Conservation (phyloP, 1,284 basidiomycete species). For the Megacollybia platyphylla region DNA sequence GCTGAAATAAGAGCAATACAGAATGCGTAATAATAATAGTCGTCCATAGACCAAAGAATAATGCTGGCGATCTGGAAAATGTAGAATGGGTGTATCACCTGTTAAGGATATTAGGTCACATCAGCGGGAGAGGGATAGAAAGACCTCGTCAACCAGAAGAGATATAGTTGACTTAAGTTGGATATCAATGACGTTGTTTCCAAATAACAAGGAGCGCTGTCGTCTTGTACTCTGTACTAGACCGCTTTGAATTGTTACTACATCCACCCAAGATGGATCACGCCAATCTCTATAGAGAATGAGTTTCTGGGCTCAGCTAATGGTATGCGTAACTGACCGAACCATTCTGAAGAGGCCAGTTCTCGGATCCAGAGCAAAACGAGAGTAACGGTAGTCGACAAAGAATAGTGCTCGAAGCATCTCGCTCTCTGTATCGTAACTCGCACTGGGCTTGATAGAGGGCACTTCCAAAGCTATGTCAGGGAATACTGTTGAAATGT, state of each 20-base stretch:
- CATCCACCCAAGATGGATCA: constrained; percentile 67
- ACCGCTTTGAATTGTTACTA: constrained; percentile 52
- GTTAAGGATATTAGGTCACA: constrained; percentile 6
- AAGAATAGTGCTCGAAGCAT: constrained; percentile 41
- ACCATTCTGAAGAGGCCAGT: constrained; percentile 78
- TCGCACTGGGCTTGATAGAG: constrained; percentile 12
- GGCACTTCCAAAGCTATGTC: constrained; percentile 14
- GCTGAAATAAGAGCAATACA: constrained; percentile 92
- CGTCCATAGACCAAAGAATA: constrained; percentile 86
- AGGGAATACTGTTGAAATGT: constrained; percentile 69
- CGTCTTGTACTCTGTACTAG: constrained; percentile 38
- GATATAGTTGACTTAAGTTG: constrained; percentile 75
- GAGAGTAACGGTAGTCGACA: constrained; percentile 80
- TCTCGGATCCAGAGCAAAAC: constrained; percentile 80
- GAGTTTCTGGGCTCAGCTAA: constrained; percentile 1
- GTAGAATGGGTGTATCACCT: constrained; percentile 94
- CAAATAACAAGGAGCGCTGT: constrained; percentile 73
- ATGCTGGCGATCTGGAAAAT: constrained; percentile 98
- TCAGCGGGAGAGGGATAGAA: constrained; percentile 9
- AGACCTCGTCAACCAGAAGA: constrained; percentile 84
- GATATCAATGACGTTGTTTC: constrained; percentile 84
- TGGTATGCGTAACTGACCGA: constrained; percentile 33
- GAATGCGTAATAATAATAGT: constrained; percentile 97
- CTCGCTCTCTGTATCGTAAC: constrained; percentile 18
- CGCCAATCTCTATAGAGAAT: constrained; percentile 71